These are phyloP conservation scores for Thelonectria blattea DNA, from an alignment of 2,329 filamentous ascomycete species.

Conservation along the genomic window DNA sequence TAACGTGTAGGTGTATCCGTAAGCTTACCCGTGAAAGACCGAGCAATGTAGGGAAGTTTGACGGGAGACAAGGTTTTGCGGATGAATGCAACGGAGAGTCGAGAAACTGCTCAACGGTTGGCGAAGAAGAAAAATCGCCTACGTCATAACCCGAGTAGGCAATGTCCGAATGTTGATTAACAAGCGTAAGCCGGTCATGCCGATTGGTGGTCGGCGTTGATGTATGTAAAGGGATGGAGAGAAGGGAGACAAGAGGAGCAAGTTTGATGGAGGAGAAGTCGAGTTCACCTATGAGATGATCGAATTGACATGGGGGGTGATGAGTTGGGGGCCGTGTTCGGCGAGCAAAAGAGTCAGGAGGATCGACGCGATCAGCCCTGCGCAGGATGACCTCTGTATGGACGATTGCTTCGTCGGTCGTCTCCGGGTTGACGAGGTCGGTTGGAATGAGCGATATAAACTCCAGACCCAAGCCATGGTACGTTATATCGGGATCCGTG, in stretches of 20 bases:
- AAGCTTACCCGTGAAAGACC: not conserved
- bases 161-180: not conserved
- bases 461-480: constrained; percentile 5
- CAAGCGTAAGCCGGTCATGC: not conserved
- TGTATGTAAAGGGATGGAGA: not conserved
- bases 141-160: constrained; percentile 10
- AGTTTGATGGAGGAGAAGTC: not conserved
- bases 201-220: not conserved
- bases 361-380: not conserved
- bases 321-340: not conserved
- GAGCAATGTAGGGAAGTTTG: not conserved
- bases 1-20: not conserved
- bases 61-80: no score
- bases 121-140: not conserved
- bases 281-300: not conserved
- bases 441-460: not conserved
- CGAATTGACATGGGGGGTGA: not conserved
- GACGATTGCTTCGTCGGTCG: not conserved
- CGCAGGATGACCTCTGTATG: not conserved
- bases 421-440: not conserved
- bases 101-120: not conserved
- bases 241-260: not conserved
- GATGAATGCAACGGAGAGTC: not conserved
- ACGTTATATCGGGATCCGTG: constrained; percentile 1
- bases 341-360: not conserved